Percentiles rank a stretch among this genome's conserved stretches.
phyloP scores from a whole-genome alignment of 139 green algal species.

The Micractinium sp. region DNA sequence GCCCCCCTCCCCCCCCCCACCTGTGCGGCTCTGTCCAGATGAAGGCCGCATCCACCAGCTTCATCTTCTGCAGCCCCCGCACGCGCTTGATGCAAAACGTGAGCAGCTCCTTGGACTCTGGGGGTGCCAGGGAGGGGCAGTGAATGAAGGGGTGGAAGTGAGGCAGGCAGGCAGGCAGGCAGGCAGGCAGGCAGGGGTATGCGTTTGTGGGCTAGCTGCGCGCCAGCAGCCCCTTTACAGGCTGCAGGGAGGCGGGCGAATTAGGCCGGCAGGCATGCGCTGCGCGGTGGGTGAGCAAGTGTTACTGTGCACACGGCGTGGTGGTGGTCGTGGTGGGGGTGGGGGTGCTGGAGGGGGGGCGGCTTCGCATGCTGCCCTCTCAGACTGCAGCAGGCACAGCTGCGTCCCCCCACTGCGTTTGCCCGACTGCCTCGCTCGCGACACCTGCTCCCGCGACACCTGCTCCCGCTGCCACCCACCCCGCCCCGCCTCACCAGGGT shows the following conservation, averaged over 20 bases:
- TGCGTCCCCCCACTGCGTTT: no score
- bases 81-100: constrained; percentile 97
- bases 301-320: neutral
- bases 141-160: neutral
- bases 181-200: neutral
- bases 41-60: constrained; percentile 98
- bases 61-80: constrained; percentile 89
- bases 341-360: no score
- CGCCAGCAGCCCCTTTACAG: neutral
- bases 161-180: neutral
- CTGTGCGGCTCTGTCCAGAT: constrained; percentile 99
- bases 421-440: neutral
- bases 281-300: neutral
- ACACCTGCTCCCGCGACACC: neutral
- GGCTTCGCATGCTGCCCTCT: no score
- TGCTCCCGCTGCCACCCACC: neutral
- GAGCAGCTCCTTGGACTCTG: constrained; percentile 96
- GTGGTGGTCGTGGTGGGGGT: neutral
- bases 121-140: neutral
- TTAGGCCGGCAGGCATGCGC: no score
- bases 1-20: neutral
- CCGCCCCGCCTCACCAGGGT: constrained; percentile 50
- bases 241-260: neutral
- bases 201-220: no score
- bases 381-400: no score